Percentiles rank a stretch among this genome's conserved stretches.
These are phyloP conservation scores for Ophiocordyceps camponoti-floridani DNA, from an alignment of 2,329 filamentous ascomycete genomes.

Conservation along the genomic window DNA sequence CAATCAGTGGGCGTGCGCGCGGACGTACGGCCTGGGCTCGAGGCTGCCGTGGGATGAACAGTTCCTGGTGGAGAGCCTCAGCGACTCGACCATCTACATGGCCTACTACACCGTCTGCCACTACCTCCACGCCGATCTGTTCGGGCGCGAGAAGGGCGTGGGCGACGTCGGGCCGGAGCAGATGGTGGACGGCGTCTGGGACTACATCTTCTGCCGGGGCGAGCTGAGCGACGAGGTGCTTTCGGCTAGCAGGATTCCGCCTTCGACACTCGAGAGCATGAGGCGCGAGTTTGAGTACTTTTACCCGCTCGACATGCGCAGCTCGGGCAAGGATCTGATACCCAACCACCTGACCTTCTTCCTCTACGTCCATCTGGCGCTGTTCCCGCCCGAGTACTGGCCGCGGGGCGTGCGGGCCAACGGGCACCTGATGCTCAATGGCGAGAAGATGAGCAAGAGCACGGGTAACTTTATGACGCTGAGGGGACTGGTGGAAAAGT, in stretches of 20 bases:
- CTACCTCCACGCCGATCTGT: conserved; percentile 68
- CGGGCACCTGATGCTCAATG: conserved; percentile 85
- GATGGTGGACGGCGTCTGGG: conserved; percentile 91
- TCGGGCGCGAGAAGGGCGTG: conserved; percentile 53
- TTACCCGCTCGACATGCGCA: conserved; percentile 79
- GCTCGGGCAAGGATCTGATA: conserved; percentile 84
- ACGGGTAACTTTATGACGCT: conserved; percentile 96
- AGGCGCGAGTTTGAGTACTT: conserved; percentile 90
- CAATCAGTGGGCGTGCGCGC: conserved; percentile 85
- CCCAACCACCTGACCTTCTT: conserved; percentile 92
- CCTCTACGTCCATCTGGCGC: conserved; percentile 80
- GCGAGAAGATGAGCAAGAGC: conserved; percentile 96
- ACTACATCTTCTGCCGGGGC: conserved; percentile 75
- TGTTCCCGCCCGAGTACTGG: conserved; percentile 83
- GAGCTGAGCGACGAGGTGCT: conserved; percentile 50
- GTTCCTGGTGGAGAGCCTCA: conserved; percentile 83
- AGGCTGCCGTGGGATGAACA: conserved; percentile 86
- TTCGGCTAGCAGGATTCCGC: conserved; percentile 49
- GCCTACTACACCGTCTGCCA: conserved; percentile 54
- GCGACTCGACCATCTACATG: conserved; percentile 87
- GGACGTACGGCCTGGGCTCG: conserved; percentile 81
- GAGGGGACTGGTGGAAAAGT: conserved; percentile 72
- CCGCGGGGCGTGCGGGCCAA: conserved; percentile 74
- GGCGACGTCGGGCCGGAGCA: conserved; percentile 61
- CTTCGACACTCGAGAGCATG: conserved; percentile 60